These are phyloP conservation scores for Ganoderma meredithae DNA, from an alignment of 1,284 basidiomycete genomes.

Conservation along the genomic window DNA sequence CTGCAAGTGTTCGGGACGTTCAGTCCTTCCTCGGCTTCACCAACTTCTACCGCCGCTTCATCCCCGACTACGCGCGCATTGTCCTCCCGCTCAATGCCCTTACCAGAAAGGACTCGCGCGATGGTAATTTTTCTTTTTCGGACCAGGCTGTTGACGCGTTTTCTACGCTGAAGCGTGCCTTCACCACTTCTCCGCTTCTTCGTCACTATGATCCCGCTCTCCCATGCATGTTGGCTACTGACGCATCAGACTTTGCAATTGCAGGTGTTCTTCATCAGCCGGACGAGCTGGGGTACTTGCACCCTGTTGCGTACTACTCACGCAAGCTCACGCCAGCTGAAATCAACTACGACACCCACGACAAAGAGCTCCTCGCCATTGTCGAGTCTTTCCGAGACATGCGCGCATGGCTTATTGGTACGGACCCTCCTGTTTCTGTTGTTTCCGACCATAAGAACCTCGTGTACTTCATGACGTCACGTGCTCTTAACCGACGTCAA, in stretches of 20 bases:
- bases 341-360: conserved; percentile 30
- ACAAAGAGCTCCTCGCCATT: conserved; percentile 48
- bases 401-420: conserved; percentile 43
- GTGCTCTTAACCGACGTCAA: conserved; percentile 47
- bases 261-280: conserved; percentile 43
- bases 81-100: conserved; percentile 35
- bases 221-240: conserved; percentile 36
- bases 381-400: conserved; percentile 43
- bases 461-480: conserved; percentile 44
- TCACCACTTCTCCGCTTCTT: conserved; percentile 42
- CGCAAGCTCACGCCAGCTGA: conserved; percentile 41
- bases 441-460: conserved; percentile 47
- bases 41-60: conserved; percentile 51
- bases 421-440: conserved; percentile 36
- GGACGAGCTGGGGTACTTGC: conserved; percentile 37
- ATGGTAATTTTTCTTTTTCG: conserved; percentile 19
- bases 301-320: conserved; percentile 44
- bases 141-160: conserved; percentile 32
- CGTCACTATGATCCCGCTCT: conserved; percentile 40
- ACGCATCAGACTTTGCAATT: conserved; percentile 38
- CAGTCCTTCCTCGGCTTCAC: conserved; percentile 47
- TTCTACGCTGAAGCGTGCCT: conserved; percentile 36
- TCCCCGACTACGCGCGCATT: conserved; percentile 44
- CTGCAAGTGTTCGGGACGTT: conserved; percentile 41
- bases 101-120: conserved; percentile 33